Conservation (phyloP, 495 filamentous ascomycete genomes). For the Aspergillus incahuasiensis region DNA sequence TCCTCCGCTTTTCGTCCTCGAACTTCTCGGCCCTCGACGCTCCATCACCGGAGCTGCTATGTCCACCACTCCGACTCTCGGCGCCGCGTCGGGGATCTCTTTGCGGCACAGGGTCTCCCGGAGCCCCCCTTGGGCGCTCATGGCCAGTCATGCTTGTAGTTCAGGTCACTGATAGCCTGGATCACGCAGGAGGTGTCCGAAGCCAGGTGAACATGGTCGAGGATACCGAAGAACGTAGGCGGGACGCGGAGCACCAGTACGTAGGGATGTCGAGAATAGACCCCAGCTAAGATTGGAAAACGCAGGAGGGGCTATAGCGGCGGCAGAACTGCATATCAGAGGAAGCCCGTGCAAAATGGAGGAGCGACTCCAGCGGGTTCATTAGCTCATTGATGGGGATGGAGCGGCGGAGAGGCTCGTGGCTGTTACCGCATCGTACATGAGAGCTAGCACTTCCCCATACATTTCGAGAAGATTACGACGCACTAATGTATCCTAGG, state of each 20-base stretch:
- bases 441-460: conserved; percentile 1
- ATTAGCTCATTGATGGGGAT: conserved; percentile 12
- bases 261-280: not conserved
- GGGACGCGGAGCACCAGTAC: conserved; percentile 6
- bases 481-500: not conserved
- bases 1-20: conserved; percentile 91
- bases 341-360: conserved; percentile 1
- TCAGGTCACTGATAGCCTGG: conserved; percentile 20
- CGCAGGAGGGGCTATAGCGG: not conserved
- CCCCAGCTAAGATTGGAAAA: not conserved
- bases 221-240: conserved; percentile 16
- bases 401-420: conserved; percentile 28
- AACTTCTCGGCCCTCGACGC: conserved; percentile 80
- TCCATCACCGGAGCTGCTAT: conserved; percentile 24
- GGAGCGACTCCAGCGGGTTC: not conserved
- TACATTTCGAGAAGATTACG: not conserved
- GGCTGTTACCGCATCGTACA: conserved; percentile 16
- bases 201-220: conserved; percentile 40
- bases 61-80: conserved; percentile 30
- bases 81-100: conserved; percentile 31
- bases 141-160: conserved; percentile 34
- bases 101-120: conserved; percentile 24
- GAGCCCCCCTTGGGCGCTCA: conserved; percentile 32
- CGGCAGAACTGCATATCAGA: not conserved
- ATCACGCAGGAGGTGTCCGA: conserved; percentile 25